phyloP scores from a whole-genome alignment of 2,329 filamentous ascomycete species.

The Cladorrhinum sp. region DNA sequence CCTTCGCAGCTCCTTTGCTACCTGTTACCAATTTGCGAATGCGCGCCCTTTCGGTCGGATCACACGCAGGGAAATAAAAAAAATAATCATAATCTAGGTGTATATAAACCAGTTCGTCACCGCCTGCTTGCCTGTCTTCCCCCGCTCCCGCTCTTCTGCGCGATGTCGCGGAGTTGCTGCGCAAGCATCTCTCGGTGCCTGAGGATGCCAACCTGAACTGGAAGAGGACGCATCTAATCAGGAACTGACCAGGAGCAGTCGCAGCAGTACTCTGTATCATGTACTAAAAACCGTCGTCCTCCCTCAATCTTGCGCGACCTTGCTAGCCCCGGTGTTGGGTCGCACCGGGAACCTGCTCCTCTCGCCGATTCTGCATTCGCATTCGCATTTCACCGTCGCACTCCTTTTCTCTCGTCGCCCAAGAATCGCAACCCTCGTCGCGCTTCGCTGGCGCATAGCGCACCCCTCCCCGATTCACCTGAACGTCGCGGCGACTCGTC shows the following conservation, averaged over 20 bases:
- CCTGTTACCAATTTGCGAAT: conserved; percentile 14
- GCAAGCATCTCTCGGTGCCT: conserved; percentile 15
- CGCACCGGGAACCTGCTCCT: conserved; percentile 15
- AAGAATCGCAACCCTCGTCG: conserved; percentile 2
- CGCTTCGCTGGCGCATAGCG: neutral
- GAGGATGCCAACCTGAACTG: conserved; percentile 10
- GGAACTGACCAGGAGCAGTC: conserved; percentile 30
- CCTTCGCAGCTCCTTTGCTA: conserved; percentile 9
- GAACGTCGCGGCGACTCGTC: neutral
- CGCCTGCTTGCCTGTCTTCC: conserved; percentile 11
- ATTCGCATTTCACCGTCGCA: conserved; percentile 1
- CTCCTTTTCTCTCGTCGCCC: conserved; percentile 1
- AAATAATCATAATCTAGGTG: conserved; percentile 11
- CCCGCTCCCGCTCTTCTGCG: conserved; percentile 4
- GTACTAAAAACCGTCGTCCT: conserved; percentile 36
- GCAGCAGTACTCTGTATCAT: conserved; percentile 29
- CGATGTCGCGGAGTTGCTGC: conserved; percentile 1
- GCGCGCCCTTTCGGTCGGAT: conserved; percentile 18
- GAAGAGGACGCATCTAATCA: conserved; percentile 5
- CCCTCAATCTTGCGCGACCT: conserved; percentile 24
- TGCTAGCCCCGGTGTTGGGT: conserved; percentile 27
- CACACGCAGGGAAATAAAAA: neutral
- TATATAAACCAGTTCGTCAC: conserved; percentile 22
- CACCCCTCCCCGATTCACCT: conserved; percentile 14
- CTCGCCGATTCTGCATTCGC: conserved; percentile 4